Conservation (phyloP, 257 asterid genomes). For the Gentiana dahurica region DNA sequence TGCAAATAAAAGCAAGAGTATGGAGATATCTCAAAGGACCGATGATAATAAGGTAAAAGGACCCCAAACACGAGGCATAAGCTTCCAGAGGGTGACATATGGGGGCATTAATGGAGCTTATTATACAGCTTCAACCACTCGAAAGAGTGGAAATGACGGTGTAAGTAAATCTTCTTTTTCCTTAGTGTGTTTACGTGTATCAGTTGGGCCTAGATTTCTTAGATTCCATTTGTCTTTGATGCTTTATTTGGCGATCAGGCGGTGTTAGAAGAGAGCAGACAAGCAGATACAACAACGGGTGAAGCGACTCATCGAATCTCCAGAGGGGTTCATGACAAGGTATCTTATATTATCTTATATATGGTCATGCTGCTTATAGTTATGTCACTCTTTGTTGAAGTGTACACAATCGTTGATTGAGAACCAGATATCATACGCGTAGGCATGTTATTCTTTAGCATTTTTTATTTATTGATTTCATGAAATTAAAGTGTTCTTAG, state of each 20-base stretch:
- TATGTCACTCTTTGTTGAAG: too few relatives aligned
- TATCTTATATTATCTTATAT: conserved; percentile 2
- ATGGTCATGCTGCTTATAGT: background rate
- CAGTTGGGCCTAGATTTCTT: background rate
- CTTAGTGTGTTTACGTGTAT: background rate
- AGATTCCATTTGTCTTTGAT: background rate
- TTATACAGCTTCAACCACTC: conserved; percentile 51
- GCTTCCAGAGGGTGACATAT: conserved; percentile 61
- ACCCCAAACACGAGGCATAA: conserved; percentile 20
- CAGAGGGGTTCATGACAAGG: conserved; percentile 82
- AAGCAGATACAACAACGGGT: conserved; percentile 76
- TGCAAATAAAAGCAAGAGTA: conserved; percentile 6
- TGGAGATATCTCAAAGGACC: conserved; percentile 11
- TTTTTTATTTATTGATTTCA: too few relatives aligned
- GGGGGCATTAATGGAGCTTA: conserved; percentile 77
- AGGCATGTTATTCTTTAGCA: too few relatives aligned
- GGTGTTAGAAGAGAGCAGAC: conserved; percentile 59
- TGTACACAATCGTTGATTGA: too few relatives aligned
- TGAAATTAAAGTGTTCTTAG: too few relatives aligned
- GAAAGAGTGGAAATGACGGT: conserved; percentile 52
- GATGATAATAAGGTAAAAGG: conserved; percentile 13
- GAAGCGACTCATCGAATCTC: conserved; percentile 72
- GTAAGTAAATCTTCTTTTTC: conserved; percentile 25
- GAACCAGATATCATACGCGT: too few relatives aligned
- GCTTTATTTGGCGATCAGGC: conserved; percentile 24